These are phyloP conservation scores for Pleurotus cornucopiae DNA, from an alignment of 768 basidiomycete species.

Conservation along the genomic window DNA sequence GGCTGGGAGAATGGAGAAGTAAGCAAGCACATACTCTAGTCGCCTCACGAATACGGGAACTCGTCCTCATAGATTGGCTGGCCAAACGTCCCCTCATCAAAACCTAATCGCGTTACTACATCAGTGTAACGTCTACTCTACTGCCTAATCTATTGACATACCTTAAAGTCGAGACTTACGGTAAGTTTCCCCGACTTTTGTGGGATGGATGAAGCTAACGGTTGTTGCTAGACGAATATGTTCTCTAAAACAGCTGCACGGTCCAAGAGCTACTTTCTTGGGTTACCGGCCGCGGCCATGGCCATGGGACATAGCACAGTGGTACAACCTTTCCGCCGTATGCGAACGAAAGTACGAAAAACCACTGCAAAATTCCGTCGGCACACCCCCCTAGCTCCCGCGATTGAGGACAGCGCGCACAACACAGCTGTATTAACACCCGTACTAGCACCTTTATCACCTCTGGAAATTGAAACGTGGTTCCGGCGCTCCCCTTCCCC, in stretches of 20 bases:
- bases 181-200: background rate
- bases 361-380: background rate
- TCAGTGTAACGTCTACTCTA: background rate
- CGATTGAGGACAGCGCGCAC: no score
- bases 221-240: background rate
- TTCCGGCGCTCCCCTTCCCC: no score
- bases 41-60: background rate
- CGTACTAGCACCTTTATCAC: no score
- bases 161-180: background rate
- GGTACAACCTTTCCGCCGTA: background rate
- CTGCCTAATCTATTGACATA: slow-evolving; percentile 3
- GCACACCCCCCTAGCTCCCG: no score
- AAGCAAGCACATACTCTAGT: slow-evolving; percentile 8
- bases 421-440: no score
- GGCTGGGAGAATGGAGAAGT: background rate
- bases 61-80: slow-evolving; percentile 6
- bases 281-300: no score
- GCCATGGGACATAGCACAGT: no score
- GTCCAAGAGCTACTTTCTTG: no score
- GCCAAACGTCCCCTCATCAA: background rate
- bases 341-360: background rate
- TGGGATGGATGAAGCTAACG: background rate
- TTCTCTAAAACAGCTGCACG: background rate
- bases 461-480: no score
- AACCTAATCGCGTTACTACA: background rate